phyloP scores from a whole-genome alignment of 2,329 filamentous ascomycete species.

The Aspergillus fumigatiaffinis region DNA sequence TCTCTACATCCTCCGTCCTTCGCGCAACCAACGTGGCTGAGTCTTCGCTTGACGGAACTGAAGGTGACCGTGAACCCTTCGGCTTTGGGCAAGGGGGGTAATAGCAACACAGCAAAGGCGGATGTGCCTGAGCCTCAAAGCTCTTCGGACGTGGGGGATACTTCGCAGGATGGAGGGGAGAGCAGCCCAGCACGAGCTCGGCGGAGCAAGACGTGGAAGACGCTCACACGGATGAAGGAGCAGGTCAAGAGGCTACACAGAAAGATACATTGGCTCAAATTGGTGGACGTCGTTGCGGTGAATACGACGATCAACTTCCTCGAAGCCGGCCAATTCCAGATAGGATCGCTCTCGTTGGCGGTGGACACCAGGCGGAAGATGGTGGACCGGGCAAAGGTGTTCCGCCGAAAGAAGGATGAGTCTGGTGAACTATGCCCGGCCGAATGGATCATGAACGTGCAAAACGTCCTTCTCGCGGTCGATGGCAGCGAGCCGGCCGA shows the following conservation, averaged over 20 bases:
- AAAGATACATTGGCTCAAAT: conserved; percentile 79
- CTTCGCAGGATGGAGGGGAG: conserved; percentile 13
- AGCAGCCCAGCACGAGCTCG: conserved; percentile 12
- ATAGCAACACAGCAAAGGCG: conserved; percentile 17
- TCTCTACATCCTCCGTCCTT: conserved; percentile 92
- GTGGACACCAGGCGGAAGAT: conserved; percentile 90
- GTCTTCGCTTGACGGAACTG: conserved; percentile 80
- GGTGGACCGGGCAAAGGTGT: conserved; percentile 83
- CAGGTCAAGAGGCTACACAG: conserved; percentile 80
- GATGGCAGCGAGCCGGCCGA: conserved; percentile 82
- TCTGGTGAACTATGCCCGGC: conserved; percentile 67
- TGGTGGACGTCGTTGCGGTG: conserved; percentile 83
- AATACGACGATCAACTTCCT: conserved; percentile 73
- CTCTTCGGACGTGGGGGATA: conserved; percentile 22
- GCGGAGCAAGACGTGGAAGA: conserved; percentile 74
- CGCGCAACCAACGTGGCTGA: conserved; percentile 94
- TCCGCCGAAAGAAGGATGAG: conserved; percentile 70
- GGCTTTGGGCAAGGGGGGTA: conserved; percentile 45
- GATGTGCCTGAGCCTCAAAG: conserved; percentile 19
- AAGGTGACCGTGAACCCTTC: conserved; percentile 77
- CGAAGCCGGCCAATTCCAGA: conserved; percentile 77
- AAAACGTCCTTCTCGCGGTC: conserved; percentile 83
- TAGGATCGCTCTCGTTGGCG: conserved; percentile 78
- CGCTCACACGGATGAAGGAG: conserved; percentile 74
- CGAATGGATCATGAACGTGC: conserved; percentile 86